Evolutionary conservation across 2,329 filamentous ascomycete species (phyloP), one percentile per base, ranked within the genome.

Genomic region (Didymella pomorum): DNA sequence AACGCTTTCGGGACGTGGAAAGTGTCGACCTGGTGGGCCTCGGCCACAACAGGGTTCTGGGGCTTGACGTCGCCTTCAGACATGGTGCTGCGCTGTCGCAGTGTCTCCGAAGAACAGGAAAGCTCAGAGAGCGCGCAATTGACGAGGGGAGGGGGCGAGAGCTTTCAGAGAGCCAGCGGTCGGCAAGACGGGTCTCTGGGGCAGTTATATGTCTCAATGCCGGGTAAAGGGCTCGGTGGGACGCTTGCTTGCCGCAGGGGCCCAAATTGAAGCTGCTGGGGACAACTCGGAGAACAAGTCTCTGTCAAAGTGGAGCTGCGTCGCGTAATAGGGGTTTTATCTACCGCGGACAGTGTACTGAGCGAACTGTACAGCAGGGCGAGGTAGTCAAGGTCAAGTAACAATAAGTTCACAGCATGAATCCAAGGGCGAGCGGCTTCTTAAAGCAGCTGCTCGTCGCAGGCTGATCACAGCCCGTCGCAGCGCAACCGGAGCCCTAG

Each of bases 1-100:
- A 79, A 79, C 4, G 75, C 78, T 63, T 86, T 79, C 62, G 86
- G 86, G 48, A 87, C 83, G 72, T 86, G 81, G 78, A 80, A 92
- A 20, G 89, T 93, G 78, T 91, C 88, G 68, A 92, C 89, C 73
- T 88, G 80, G 78, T 92, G 89, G 72, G 90, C 89, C 82, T 93
- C 90, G 61, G 84, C 83, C 71, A 93, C 89, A 70, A 90, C 88
- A 25, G 71, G 69, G 52, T 55, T 55, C 52, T 52, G 42, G 29
- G 79, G 78, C 67, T 78, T 73, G 37, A 74, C 70, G 50, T 72
- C 61, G 61, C 80, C 80, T 66, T 82, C 80, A 62, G 80, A 81
- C 80, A 82, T 82, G 61, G 50, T 67, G 64, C 43, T 23, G 52
- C 61, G 58, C 52, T 14, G 39, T 33, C 29, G 48, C 49, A 43